Evolutionary conservation across 371 early-diverging fungal species (phyloP).

Genomic region (Rhizomucor miehei): DNA sequence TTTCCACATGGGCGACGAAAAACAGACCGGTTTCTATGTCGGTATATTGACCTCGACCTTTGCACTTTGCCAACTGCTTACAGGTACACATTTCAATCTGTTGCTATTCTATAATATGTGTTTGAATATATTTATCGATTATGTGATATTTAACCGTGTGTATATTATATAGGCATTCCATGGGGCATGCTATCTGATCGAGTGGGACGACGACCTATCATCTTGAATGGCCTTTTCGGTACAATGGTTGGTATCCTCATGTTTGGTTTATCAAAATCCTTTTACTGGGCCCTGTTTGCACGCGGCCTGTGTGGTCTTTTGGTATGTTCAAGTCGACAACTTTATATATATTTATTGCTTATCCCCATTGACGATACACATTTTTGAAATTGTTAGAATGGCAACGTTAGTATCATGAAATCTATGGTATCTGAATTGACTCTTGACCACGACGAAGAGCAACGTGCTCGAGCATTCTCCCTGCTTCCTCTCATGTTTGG

Average conservation of each 20-base stretch:
- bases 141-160: background rate
- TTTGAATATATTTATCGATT: background rate
- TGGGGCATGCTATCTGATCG: conserved; percentile 73
- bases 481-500: conserved; percentile 55
- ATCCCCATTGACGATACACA: no score
- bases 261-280: conserved; percentile 75
- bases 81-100: conserved; percentile 32
- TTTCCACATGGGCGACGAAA: conserved; percentile 53
- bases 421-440: conserved; percentile 87
- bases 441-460: conserved; percentile 33
- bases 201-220: conserved; percentile 69
- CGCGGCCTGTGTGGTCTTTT: conserved; percentile 73
- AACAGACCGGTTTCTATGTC: conserved; percentile 62
- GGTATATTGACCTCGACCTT: conserved; percentile 64
- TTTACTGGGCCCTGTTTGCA: conserved; percentile 63
- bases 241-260: conserved; percentile 62
- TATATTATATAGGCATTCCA: conserved; percentile 25
- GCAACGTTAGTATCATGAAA: conserved; percentile 85
- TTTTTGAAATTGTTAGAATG: conserved; percentile 34
- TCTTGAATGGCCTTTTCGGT: conserved; percentile 76
- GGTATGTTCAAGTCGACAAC: conserved; percentile 28
- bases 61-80: conserved; percentile 59
- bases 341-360: background rate
- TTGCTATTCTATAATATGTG: no score
- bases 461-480: conserved; percentile 53